Percentiles rank a stretch among this genome's conserved stretches.
phyloP scores from a whole-genome alignment of 2,329 filamentous ascomycete genomes.

The Aspergillus quadrilineatus region DNA sequence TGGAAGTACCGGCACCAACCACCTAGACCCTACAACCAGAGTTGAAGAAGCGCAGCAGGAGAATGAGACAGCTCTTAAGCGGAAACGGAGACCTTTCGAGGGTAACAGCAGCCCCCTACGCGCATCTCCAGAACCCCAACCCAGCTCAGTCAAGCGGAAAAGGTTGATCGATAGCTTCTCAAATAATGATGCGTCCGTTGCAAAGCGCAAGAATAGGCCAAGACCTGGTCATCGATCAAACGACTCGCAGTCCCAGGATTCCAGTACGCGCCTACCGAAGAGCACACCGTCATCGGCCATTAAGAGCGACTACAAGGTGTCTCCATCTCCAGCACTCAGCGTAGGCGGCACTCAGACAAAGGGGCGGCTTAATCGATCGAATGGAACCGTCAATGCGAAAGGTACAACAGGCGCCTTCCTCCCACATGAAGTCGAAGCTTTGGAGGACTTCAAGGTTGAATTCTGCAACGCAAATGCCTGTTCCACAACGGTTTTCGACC shows the following conservation, averaged over 20 bases:
- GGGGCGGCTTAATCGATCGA: constrained; percentile 8
- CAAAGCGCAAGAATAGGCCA: neutral
- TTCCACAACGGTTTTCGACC: constrained; percentile 27
- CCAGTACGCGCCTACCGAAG: neutral
- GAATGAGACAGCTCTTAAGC: neutral
- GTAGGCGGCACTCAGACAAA: neutral
- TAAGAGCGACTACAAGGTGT: neutral
- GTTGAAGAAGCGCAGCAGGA: neutral
- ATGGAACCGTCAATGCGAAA: constrained; percentile 18
- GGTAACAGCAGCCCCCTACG: neutral
- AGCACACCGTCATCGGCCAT: neutral
- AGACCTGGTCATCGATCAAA: too few relatives aligned
- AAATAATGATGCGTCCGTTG: constrained; percentile 16
- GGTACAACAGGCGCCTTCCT: constrained; percentile 32
- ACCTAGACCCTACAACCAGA: neutral
- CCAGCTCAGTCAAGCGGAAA: constrained; percentile 28
- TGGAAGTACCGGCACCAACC: neutral
- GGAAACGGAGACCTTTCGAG: neutral
- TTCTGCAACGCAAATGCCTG: constrained; percentile 35
- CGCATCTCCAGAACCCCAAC: neutral
- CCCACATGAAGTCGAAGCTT: constrained; percentile 28
- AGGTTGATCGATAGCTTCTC: constrained; percentile 19
- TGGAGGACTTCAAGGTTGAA: constrained; percentile 35
- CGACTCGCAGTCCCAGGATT: neutral
- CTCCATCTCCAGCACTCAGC: neutral